These are phyloP conservation scores for Juglanconis sp. DNA, from an alignment of 2,329 filamentous ascomycete species.

Conservation along the genomic window DNA sequence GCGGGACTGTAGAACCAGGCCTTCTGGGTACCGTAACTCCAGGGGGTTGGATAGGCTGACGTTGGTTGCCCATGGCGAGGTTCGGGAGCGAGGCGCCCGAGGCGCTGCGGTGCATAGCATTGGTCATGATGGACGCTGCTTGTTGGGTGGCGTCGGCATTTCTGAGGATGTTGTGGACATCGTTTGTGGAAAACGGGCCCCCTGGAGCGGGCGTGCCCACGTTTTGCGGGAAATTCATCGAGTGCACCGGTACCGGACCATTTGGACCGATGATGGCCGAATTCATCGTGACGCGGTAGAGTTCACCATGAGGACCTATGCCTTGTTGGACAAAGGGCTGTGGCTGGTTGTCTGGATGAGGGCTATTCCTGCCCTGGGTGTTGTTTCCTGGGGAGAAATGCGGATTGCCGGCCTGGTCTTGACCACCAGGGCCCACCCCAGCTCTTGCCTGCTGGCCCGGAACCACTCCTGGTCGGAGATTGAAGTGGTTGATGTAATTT, in stretches of 20 bases:
- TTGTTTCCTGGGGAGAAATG: constrained; percentile 20
- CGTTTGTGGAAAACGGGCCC: constrained; percentile 36
- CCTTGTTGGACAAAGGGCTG: constrained; percentile 47
- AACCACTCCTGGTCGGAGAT: constrained; percentile 37
- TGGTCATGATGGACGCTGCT: constrained; percentile 39
- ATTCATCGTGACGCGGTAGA: constrained; percentile 51
- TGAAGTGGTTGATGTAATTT: constrained; percentile 43
- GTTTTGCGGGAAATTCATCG: constrained; percentile 23
- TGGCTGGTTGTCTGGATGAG: constrained; percentile 32
- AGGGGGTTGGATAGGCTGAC: constrained; percentile 30
- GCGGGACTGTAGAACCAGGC: constrained; percentile 33
- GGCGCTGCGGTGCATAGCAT: constrained; percentile 50
- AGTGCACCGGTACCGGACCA: constrained; percentile 5
- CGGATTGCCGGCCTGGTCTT: constrained; percentile 28
- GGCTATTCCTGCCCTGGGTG: constrained; percentile 26
- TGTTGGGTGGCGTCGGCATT: constrained; percentile 44
- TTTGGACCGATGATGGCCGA: constrained; percentile 31
- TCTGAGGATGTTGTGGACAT: constrained; percentile 45
- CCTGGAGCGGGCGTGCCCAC: constrained; percentile 22
- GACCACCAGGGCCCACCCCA: constrained; percentile 38
- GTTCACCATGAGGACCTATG: constrained; percentile 47
- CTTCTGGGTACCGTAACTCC: constrained; percentile 41
- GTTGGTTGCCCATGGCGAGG: constrained; percentile 31
- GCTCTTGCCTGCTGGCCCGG: constrained; percentile 43
- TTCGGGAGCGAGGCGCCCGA: constrained; percentile 42